Percentiles rank a stretch among this genome's conserved stretches.
Conservation (phyloP, 805 yeast genomes). For the Wickerhamiella australiensis region DNA sequence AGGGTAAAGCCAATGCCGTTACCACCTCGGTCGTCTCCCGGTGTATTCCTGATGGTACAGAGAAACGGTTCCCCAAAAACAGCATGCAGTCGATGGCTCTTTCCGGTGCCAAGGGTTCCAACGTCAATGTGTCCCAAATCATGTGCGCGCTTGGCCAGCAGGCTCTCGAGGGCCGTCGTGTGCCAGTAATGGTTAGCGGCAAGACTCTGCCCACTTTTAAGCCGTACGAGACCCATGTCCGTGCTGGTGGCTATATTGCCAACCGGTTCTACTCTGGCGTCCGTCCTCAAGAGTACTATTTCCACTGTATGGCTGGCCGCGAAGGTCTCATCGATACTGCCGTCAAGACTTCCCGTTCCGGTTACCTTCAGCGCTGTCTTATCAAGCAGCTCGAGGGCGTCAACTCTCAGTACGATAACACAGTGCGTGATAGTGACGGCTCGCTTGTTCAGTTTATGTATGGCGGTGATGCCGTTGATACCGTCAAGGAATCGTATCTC, state of each 20-base stretch:
- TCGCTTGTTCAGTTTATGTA: conserved; percentile 85
- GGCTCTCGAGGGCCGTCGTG: conserved; percentile 98
- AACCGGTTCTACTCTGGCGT: conserved; percentile 97
- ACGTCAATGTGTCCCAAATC: conserved; percentile 95
- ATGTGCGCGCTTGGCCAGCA: conserved; percentile 99
- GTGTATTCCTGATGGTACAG: conserved; percentile 93
- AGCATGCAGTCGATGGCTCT: conserved; percentile 98
- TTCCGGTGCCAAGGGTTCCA: conserved; percentile 98
- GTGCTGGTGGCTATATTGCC: conserved; percentile 97
- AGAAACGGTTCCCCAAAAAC: conserved; percentile 89
- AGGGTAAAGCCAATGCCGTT: conserved; percentile 79
- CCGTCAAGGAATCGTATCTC: conserved; percentile 88
- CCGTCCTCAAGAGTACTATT: conserved; percentile 95
- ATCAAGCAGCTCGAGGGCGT: conserved; percentile 98
- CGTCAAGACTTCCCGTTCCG: conserved; percentile 95
- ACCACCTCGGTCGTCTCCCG: conserved; percentile 89
- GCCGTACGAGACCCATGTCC: conserved; percentile 91
- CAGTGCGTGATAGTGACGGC: conserved; percentile 94
- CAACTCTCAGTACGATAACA: conserved; percentile 82
- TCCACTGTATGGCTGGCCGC: conserved; percentile 99
- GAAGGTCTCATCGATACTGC: conserved; percentile 99
- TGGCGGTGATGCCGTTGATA: conserved; percentile 96
- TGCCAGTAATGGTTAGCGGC: conserved; percentile 98
- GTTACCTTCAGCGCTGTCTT: conserved; percentile 95
- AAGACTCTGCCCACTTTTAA: conserved; percentile 93